Evolutionary conservation across 2,329 filamentous ascomycete species (phyloP), one percentile per base, ranked within the genome.

Genomic region (Aspergillus hiratsukae): DNA sequence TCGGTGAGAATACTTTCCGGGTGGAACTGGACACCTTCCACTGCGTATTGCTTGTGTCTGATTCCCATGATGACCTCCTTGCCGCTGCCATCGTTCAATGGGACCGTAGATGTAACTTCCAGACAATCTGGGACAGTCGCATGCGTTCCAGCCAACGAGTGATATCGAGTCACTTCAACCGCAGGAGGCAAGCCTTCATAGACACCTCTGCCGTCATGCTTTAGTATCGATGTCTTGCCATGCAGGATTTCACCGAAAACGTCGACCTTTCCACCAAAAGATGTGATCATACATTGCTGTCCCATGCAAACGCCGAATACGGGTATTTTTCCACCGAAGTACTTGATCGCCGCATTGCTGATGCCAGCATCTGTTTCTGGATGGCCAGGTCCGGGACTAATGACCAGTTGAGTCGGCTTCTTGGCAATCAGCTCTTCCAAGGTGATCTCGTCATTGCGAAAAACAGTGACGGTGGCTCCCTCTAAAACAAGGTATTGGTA

Each of bases 261-360:
- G 70, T 87, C 88, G 51, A 99, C 94, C 51, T 89, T 86, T 58
- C 94, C 94, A 49, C 94, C 94, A 69, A 95, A 97, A 31, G 91
- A 87, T 54, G 94, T 89, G 71, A 95, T 93, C 63, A 99, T 97
- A 75, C 94, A 99, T 80, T 99, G 94, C 86, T 97, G 88, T 65
- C 94, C 94, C 93, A 99, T 97, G 71, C 94, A 99, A 29, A 99
- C 94, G n/a, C 94, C 94, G 52, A 99, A 84, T 14, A 99, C 86
- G 10, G 94, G 94, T 50, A 99, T 90, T 76, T 96, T 97, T 64
- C 94, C 94, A 29, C 88, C 86, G 74, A 97, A 99, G 73, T 97
- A 82, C 66, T 86, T 82, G 69, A 99, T 96, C 45, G 91, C 92
- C 75, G 90, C 90, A 70, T 91, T 91, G 75, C 92, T 97, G 68